A percentile compares a stretch with the other conserved stretches of the same genome.
These are phyloP conservation scores for Fraxinus pennsylvanica DNA, from an alignment of 257 asterid species.

Conservation along the genomic window DNA sequence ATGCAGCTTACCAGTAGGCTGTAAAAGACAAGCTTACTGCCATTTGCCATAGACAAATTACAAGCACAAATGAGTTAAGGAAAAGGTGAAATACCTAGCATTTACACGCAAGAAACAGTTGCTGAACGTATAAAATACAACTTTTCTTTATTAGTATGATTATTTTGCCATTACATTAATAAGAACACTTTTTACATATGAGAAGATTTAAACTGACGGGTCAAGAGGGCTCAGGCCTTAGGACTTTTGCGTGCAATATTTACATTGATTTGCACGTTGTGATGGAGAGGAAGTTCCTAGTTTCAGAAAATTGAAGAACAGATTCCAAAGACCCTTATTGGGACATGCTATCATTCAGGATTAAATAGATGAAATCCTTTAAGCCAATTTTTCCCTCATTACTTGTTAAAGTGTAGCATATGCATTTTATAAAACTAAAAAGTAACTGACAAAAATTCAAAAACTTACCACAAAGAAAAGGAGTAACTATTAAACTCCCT, in stretches of 20 bases:
- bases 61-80: neutral
- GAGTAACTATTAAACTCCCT: neutral
- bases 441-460: neutral
- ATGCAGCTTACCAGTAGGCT: slow-evolving; percentile 8
- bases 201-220: neutral
- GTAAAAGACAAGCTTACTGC: neutral
- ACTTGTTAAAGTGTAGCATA: neutral
- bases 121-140: neutral
- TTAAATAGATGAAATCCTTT: neutral
- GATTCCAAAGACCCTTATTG: neutral
- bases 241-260: neutral
- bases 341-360: neutral
- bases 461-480: neutral
- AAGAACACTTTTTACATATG: neutral
- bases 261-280: neutral
- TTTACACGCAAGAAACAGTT: neutral
- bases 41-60: neutral
- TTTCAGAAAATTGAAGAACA: neutral
- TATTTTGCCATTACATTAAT: neutral
- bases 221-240: neutral
- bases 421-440: neutral
- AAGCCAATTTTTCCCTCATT: neutral
- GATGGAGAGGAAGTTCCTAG: neutral
- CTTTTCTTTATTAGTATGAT: neutral
- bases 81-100: neutral